Evolutionary conservation across 1,139 yeast species (phyloP).

Genomic region (Scheffersomyces cryptocercus): DNA sequence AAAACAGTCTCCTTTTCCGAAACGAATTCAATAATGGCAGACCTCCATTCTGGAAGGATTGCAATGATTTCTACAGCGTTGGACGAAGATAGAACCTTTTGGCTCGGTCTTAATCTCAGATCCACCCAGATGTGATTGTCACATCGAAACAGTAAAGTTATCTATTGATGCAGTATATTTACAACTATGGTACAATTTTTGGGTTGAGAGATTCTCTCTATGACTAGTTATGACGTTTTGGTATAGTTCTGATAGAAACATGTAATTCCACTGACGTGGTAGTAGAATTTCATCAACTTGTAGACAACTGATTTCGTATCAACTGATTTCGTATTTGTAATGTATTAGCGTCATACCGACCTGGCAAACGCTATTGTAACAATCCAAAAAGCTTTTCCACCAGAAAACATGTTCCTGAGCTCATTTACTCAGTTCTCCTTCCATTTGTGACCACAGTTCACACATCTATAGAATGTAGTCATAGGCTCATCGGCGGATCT

Average conservation of each 20-base stretch:
- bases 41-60: slow-evolving; percentile 7
- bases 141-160: not conserved
- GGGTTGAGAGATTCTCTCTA: not conserved
- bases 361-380: too few relatives aligned
- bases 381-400: too few relatives aligned
- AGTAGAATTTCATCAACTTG: too few relatives aligned
- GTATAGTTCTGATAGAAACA: too few relatives aligned
- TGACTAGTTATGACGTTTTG: too few relatives aligned
- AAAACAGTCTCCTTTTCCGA: too few relatives aligned
- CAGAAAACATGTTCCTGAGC: not conserved
- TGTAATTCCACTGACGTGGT: too few relatives aligned
- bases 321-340: too few relatives aligned
- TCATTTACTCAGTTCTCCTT: slow-evolving; percentile 67
- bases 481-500: slow-evolving; percentile 91
- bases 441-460: slow-evolving; percentile 93
- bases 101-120: slow-evolving; percentile 18
- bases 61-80: slow-evolving; percentile 8
- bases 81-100: slow-evolving; percentile 17
- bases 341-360: too few relatives aligned
- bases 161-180: not conserved
- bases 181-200: not conserved
- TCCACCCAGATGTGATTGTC: slow-evolving; percentile 4
- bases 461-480: slow-evolving; percentile 96
- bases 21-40: not conserved
- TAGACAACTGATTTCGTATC: too few relatives aligned